Evolutionary conservation across 192 early-diverging fungal genomes (phyloP).

Genomic region (Backusella tarrabulga): DNA sequence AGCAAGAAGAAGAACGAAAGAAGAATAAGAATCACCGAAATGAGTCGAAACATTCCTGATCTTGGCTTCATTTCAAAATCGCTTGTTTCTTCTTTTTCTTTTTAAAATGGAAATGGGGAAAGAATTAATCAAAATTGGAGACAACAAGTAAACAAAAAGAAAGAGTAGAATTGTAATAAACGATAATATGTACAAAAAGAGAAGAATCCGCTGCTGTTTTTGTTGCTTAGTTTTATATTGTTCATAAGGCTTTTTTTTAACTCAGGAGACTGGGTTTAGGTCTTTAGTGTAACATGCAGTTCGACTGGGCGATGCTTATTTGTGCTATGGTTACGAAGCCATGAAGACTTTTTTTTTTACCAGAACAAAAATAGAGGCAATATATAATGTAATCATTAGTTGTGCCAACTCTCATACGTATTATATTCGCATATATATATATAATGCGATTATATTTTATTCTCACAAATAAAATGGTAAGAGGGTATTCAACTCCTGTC

Average conservation of each 20-base stretch:
- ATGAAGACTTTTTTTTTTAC: not conserved
- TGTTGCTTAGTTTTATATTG: not conserved
- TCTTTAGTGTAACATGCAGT: not conserved
- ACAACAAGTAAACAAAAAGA: not conserved
- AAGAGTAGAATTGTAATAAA: not conserved
- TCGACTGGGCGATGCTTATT: not conserved
- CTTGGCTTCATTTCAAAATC: not conserved
- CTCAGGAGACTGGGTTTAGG: slow-evolving; percentile 4
- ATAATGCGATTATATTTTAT: not conserved
- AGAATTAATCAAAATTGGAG: not conserved
- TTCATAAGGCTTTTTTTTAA: not conserved
- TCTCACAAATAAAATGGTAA: not conserved
- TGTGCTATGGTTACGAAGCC: slow-evolving; percentile 1
- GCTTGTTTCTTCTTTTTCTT: not conserved
- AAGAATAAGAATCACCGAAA: not conserved
- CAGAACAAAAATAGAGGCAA: not conserved
- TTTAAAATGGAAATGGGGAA: not conserved
- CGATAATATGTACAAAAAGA: not conserved
- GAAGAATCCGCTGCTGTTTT: not conserved
- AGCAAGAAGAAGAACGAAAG: not conserved
- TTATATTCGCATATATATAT: not conserved
- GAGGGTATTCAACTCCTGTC: not conserved
- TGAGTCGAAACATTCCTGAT: not conserved
- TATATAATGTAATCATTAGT: not conserved
- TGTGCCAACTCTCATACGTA: not conserved